Evolutionary conservation across 2,329 filamentous ascomycete genomes (phyloP), one percentile per base, ranked within the genome.

Genomic region (Microdochium bolleyi): DNA sequence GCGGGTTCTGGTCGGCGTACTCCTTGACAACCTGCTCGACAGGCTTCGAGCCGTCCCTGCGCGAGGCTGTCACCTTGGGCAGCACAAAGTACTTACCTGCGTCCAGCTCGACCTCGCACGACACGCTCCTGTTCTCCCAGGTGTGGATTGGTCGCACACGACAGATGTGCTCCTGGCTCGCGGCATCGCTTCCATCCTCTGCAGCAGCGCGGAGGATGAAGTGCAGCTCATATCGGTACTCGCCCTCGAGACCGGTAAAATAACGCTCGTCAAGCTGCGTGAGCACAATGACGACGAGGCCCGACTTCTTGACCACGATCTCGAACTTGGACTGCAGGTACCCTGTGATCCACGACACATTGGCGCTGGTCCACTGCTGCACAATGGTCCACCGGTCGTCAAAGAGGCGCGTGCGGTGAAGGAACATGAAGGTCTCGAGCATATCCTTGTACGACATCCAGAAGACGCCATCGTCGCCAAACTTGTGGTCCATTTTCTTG

Each of bases 51-150:
- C 67, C 63, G 8, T 74, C 68, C 9, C 74, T 73, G 13, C 70
- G 62, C 25, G 62, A 61, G 0, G 85, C 84, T 3, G 80, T 83
- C 58, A 89, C 78, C 63, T 87, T 88, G 60, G 88, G 80, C 9
- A 89, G 70, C 0, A 90, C 79, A 46, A 80, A 80, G 66, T 89
- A 90, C 16, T 73, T 77, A 5, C 87, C 87, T 0, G 84, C 75
- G 30, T 87, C 81, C 1, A 90, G 78, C 37, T 83, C 73, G n/a
- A 89, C 72, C 61, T 90, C 87, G n/a, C 82, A 84, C 53, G 81
- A 87, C 14, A 88, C 80, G 1, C 83, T 85, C 8, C 87, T 79
- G 49, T 74, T 78, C 73, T 85, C 67, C 60, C 65, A 67, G 13
- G 57, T 58, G 50, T 64, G 60, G n/a, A 62, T 62, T 7, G 66